Evolutionary conservation across 257 asterid genomes (phyloP).

Genomic region (Solanum stenotomum): DNA sequence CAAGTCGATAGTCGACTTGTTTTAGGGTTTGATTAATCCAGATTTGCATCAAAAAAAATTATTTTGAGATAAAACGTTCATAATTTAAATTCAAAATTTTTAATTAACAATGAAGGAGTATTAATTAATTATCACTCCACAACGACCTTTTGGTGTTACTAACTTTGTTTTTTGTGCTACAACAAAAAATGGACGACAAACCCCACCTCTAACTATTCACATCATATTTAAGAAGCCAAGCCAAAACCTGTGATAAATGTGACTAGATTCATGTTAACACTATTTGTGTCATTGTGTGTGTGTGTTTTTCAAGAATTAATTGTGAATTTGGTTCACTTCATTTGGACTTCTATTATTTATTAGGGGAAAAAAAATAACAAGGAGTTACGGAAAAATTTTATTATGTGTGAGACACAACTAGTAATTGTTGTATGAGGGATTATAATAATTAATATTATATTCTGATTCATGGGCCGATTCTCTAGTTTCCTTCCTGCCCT

Average conservation of each 20-base stretch:
- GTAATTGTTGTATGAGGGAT: no score
- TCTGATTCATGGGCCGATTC: no score
- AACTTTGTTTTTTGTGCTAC: background rate
- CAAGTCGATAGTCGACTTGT: background rate
- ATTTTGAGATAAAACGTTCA: background rate
- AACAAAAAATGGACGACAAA: background rate
- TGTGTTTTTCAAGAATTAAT: background rate
- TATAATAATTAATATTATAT: no score
- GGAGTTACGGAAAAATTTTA: no score
- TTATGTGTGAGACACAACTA: no score
- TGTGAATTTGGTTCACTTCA: background rate
- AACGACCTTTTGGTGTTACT: background rate
- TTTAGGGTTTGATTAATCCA: background rate
- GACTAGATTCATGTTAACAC: background rate
- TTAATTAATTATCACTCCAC: background rate
- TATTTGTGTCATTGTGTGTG: background rate
- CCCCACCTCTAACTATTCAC: background rate
- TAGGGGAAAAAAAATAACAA: background rate
- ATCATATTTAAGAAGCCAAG: background rate
- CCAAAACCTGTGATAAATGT: background rate
- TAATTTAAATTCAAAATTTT: background rate
- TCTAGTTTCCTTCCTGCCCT: no score
- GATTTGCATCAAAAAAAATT: accelerated
- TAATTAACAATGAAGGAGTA: background rate
- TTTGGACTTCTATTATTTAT: background rate